These are phyloP conservation scores for Abortiporus biennis DNA, from an alignment of 1,284 basidiomycete genomes.

Conservation along the genomic window DNA sequence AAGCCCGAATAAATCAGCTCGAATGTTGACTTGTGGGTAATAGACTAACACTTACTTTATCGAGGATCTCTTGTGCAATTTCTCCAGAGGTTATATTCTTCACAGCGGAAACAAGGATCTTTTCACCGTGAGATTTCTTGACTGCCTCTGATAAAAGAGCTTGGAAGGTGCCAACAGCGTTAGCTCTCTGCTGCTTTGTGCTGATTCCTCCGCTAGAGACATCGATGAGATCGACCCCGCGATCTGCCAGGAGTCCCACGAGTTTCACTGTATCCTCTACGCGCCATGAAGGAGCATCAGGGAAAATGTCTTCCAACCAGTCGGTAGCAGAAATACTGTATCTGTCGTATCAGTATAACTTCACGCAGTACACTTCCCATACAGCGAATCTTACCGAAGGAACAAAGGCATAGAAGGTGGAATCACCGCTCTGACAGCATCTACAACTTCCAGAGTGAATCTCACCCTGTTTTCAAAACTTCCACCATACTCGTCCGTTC, in stretches of 20 bases:
- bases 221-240: conserved; percentile 51
- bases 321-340: conserved; percentile 48
- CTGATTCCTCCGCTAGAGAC: conserved; percentile 42
- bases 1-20: conserved; percentile 9
- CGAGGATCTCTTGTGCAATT: conserved; percentile 56
- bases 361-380: too few relatives aligned
- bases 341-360: too few relatives aligned
- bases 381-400: conserved; percentile 45
- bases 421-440: conserved; percentile 43
- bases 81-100: conserved; percentile 53
- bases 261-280: conserved; percentile 47
- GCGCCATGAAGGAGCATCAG: conserved; percentile 42
- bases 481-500: conserved; percentile 58
- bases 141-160: conserved; percentile 45
- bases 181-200: conserved; percentile 27
- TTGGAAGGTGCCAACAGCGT: conserved; percentile 35
- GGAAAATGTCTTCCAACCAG: conserved; percentile 42
- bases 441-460: conserved; percentile 42
- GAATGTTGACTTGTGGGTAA: neutral
- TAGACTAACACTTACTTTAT: conserved; percentile 28
- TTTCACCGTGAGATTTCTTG: conserved; percentile 35
- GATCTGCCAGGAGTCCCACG: conserved; percentile 36
- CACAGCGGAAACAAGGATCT: conserved; percentile 49
- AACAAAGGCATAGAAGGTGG: conserved; percentile 63
- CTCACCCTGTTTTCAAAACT: conserved; percentile 45